Evolutionary conservation across 176 grass and related monocot genomes (phyloP), one percentile per base, ranked within the genome.

Genomic region (Juncus inflexus): DNA sequence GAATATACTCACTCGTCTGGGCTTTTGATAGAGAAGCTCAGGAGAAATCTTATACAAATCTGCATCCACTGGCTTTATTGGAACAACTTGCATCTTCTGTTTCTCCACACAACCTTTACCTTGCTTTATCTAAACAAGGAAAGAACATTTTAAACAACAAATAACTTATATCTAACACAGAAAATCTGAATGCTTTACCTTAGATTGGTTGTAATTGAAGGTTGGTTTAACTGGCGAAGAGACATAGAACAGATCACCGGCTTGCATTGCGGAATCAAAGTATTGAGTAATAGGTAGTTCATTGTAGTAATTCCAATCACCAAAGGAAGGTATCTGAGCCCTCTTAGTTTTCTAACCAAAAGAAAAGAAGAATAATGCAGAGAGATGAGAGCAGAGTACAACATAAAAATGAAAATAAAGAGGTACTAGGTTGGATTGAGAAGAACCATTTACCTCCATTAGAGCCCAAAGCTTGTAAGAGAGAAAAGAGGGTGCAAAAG

Each of bases 41-140:
- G 82, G 50, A 9, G 79, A 82, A 52, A 90, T 84, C 58, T 79
- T 65, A 77, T 90, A 90, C 13, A 90, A 61, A 74, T 90, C 86
- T 66, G 82, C 82, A 28, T 90, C 79, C 13, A 90, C 79, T 12
- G 82, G 75, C 54, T 71, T 80, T 38, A 59, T 70, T 51, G 73
- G 73, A 16, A 77, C 66, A 16, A 74, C 15, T 19, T 50, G 11
- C 4, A 43, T 35, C 65, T 52, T 58, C n/a, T 78, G 69, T 58
- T 53, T 51, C 53, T 35, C 35, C 69, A 55, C 41, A 3, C 65
- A 73, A 38, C 55, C 50, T 64, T 66, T 40, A 38, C 55, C 50
- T 64, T 66, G 39, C 37, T 65, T 77, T 61, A 67, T 79, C 68
- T 70, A 77, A 73, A 75, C 12, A n/a, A 50, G 43, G 9, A 12